Evolutionary conservation across 2,329 filamentous ascomycete genomes (phyloP).

Genomic region (Monilinia fructicola): DNA sequence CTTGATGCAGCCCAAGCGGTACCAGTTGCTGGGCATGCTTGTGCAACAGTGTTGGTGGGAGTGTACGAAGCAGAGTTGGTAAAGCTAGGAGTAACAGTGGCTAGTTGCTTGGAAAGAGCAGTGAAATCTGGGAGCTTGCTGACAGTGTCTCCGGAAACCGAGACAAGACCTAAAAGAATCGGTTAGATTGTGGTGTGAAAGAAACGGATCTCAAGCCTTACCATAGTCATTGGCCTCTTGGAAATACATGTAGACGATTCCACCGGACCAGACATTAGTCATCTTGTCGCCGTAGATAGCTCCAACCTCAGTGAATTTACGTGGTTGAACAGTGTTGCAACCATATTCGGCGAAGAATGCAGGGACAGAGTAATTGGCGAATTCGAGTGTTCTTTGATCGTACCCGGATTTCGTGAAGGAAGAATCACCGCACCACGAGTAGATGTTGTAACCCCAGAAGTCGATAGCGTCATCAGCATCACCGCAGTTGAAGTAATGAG

Average conservation of each 20-base stretch:
- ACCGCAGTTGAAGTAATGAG: conserved; percentile 94
- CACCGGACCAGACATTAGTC: conserved; percentile 86
- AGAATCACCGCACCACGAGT: conserved; percentile 95
- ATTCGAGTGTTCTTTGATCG: conserved; percentile 79
- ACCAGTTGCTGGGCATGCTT: conserved; percentile 67
- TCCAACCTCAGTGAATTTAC: conserved; percentile 81
- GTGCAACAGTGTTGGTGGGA: conserved; percentile 67
- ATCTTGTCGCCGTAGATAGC: conserved; percentile 80
- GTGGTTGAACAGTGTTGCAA: conserved; percentile 72
- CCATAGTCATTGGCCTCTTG: conserved; percentile 89
- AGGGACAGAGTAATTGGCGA: conserved; percentile 83
- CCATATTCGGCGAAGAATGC: conserved; percentile 99
- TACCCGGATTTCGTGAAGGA: conserved; percentile 76
- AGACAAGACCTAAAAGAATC: conserved; percentile 60
- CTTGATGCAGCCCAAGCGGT: conserved; percentile 68
- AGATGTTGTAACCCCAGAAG: conserved; percentile 99
- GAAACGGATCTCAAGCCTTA: conserved; percentile 40
- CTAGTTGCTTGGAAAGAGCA: conserved; percentile 68
- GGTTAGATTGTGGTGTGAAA: conserved; percentile 30
- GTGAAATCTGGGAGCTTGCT: conserved; percentile 73
- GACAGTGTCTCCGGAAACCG: conserved; percentile 58
- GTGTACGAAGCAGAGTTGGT: conserved; percentile 68
- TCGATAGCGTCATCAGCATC: conserved; percentile 69
- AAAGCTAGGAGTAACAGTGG: conserved; percentile 63
- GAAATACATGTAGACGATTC: conserved; percentile 99